Evolutionary conservation across 2,329 filamentous ascomycete genomes (phyloP).

Genomic region (Metarhizium guizhouense): DNA sequence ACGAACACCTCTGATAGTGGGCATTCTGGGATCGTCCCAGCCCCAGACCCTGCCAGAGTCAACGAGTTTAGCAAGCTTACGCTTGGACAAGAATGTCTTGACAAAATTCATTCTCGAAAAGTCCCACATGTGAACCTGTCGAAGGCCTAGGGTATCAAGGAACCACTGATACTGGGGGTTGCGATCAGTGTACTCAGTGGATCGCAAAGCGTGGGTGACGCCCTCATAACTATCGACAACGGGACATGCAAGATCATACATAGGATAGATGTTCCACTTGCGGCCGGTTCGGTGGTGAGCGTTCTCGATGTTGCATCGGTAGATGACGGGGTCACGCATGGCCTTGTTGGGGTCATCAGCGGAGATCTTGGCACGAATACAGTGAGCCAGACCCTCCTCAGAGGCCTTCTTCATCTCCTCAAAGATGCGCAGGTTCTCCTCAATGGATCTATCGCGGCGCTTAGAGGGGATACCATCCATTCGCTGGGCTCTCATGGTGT

Average conservation of each 20-base stretch:
- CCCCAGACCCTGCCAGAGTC: constrained; percentile 68
- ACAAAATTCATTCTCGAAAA: constrained; percentile 81
- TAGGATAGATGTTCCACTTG: constrained; percentile 79
- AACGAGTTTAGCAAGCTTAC: constrained; percentile 77
- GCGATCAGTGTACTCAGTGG: constrained; percentile 80
- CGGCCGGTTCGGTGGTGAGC: constrained; percentile 70
- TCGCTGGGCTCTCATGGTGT: constrained; percentile 78
- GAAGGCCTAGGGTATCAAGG: constrained; percentile 62
- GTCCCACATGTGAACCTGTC: constrained; percentile 76
- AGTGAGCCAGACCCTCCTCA: constrained; percentile 72
- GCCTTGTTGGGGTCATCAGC: constrained; percentile 91
- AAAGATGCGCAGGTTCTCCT: constrained; percentile 80
- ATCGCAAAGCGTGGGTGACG: constrained; percentile 73
- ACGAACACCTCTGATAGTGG: constrained; percentile 70
- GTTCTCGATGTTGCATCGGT: constrained; percentile 68
- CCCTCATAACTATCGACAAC: constrained; percentile 74
- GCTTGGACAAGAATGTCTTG: constrained; percentile 73
- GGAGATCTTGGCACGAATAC: constrained; percentile 90
- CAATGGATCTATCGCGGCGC: constrained; percentile 66
- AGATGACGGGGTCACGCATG: constrained; percentile 93
- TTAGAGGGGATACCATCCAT: constrained; percentile 76
- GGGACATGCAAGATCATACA: constrained; percentile 79
- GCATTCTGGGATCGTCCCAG: constrained; percentile 84
- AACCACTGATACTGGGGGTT: constrained; percentile 87
- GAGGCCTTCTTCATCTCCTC: constrained; percentile 88